Evolutionary conservation across 495 filamentous ascomycete species (phyloP), one percentile per base, ranked within the genome.

Genomic region (Letharia lupina): DNA sequence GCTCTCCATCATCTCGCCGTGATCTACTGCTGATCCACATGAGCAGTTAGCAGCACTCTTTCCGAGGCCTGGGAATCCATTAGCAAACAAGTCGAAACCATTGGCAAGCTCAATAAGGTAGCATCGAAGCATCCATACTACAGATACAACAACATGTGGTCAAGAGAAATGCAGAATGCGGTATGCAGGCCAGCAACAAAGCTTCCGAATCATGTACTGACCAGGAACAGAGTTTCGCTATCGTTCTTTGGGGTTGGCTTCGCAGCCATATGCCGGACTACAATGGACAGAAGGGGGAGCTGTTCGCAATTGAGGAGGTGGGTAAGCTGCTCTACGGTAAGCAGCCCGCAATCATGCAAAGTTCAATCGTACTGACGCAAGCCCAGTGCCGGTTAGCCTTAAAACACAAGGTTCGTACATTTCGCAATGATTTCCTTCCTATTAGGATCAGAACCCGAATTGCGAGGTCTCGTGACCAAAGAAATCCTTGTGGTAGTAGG

Each of bases 41-140:
- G 33, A 48, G 13, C 64, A 69, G 61, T 69, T 39, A 47, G 45
- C 77, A 79, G 81, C 23, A 70, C 74, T 20, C 74, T 92, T 48
- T 69, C 86, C 33, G 70, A 78, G 44, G 78, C 84, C 9, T 78
- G 85, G 67, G 73, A 76, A 41, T 78, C 79, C 28, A 85, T 92
- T 75, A 73, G 77, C 63, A 75, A 84, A 35, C 81, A 88, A 70
- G 75, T 84, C 44, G 75, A 80, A 20, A 81, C 77, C 37, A 77
- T 92, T 35, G 67, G 71, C 31, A 82, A 84, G 63, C 84, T 98
- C 58, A 82, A 86, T 57, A 75, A 77, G 54, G 83, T 90, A 60
- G 89, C 91, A 10, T 91, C 91, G 48, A 79, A 88, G 70, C 86
- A 93, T 71, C 93, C 94, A 0, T 98, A 96, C 78, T 98, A 96